Conservation (phyloP, 1,284 basidiomycete species). For the Athelia psychrophila region DNA sequence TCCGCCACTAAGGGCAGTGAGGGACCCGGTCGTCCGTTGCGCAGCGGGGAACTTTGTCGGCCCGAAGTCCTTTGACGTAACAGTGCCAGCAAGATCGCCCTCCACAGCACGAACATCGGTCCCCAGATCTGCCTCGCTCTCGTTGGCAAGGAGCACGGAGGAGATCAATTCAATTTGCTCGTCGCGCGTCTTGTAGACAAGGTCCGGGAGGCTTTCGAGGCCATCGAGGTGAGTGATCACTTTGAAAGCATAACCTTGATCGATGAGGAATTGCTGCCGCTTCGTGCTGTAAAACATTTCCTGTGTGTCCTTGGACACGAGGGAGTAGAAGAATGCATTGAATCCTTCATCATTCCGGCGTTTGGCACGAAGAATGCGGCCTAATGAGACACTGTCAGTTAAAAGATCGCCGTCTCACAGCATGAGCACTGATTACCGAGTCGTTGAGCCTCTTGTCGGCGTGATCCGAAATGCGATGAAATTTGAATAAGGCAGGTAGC, state of each 20-base stretch:
- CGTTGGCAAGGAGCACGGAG: slow-evolving; percentile 89
- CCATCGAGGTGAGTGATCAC: slow-evolving; percentile 98
- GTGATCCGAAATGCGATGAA: slow-evolving; percentile 98
- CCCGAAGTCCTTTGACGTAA: slow-evolving; percentile 76
- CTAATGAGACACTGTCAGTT: slow-evolving; percentile 31
- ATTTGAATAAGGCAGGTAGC: slow-evolving; percentile 99
- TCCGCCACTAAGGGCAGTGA: slow-evolving; percentile 84
- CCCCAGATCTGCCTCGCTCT: slow-evolving; percentile 88
- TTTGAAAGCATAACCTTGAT: slow-evolving; percentile 98
- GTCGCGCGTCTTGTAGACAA: slow-evolving; percentile 89
- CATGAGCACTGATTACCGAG: slow-evolving; percentile 55
- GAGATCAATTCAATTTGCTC: slow-evolving; percentile 96
- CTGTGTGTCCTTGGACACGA: slow-evolving; percentile 98
- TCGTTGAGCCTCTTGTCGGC: slow-evolving; percentile 96
- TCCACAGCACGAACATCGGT: slow-evolving; percentile 76
- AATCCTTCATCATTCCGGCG: slow-evolving; percentile 98
- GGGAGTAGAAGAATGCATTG: slow-evolving; percentile 99
- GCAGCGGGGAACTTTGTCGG: slow-evolving; percentile 62
- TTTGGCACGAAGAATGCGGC: slow-evolving; percentile 95
- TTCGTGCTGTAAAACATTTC: slow-evolving; percentile 99
- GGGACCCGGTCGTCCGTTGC: slow-evolving; percentile 81
- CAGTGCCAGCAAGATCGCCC: slow-evolving; percentile 78
- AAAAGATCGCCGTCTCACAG: slow-evolving; percentile 7
- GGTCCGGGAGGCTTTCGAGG: slow-evolving; percentile 79
- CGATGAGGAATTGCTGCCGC: slow-evolving; percentile 97